A percentile compares a stretch with the other conserved stretches of the same genome.
Conservation (phyloP, 148 eudicot genomes). For the Gaultheria prostrata region DNA sequence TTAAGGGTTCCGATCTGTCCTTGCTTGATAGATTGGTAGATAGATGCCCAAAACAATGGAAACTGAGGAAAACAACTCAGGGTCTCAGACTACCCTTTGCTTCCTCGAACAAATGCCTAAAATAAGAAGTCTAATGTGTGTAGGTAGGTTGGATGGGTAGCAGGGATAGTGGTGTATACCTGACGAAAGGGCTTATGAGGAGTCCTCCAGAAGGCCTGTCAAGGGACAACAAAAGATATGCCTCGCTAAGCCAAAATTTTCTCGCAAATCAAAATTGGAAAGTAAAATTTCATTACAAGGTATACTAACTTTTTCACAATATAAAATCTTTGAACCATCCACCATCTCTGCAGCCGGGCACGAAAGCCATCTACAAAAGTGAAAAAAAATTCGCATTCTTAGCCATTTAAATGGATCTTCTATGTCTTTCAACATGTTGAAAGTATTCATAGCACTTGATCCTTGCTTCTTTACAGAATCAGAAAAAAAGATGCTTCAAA, state of each 20-base stretch:
- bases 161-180: conserved; percentile 43
- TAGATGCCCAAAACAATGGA: too few relatives aligned
- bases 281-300: background rate
- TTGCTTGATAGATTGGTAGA: too few relatives aligned
- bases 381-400: background rate
- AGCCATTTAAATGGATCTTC: background rate
- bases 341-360: conserved; percentile 97
- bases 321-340: conserved; percentile 84
- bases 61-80: background rate
- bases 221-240: conserved; percentile 20
- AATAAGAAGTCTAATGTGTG: background rate
- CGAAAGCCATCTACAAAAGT: conserved; percentile 63
- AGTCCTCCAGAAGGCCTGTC: conserved; percentile 97
- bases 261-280: background rate
- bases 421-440: background rate
- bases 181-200: conserved; percentile 98
- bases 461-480: background rate
- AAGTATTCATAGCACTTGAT: background rate
- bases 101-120: background rate
- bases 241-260: background rate
- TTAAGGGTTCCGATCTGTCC: too few relatives aligned
- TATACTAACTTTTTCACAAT: conserved; percentile 68
- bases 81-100: background rate
- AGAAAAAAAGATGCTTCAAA: background rate
- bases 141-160: background rate